Conservation (phyloP, 202 grass and related monocot genomes). For the Thinopyrum obtusiflorum region DNA sequence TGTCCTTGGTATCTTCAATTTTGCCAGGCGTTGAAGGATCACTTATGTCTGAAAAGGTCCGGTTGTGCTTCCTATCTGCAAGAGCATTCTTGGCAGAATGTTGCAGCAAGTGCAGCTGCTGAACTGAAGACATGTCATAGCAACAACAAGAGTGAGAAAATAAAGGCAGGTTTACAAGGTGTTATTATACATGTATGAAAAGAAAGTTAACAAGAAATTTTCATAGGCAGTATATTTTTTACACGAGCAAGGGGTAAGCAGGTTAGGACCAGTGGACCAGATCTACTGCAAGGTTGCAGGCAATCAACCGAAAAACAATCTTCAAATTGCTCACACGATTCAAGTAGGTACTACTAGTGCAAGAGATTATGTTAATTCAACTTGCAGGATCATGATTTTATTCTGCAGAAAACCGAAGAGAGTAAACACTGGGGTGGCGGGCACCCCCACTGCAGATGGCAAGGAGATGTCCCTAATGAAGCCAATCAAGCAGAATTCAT, state of each 20-base stretch:
- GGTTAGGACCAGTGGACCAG: slow-evolving; percentile 38
- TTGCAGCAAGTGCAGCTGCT: slow-evolving; percentile 92
- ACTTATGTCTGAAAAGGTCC: slow-evolving; percentile 68
- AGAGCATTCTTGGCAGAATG: slow-evolving; percentile 58
- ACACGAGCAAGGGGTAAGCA: slow-evolving; percentile 31
- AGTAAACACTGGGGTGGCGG: slow-evolving; percentile 21
- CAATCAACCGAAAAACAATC: slow-evolving; percentile 37
- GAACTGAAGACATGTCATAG: slow-evolving; percentile 56
- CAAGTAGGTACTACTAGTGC: slow-evolving; percentile 3
- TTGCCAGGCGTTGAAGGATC: slow-evolving; percentile 72
- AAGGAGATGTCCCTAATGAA: slow-evolving; percentile 17
- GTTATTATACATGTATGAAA: neutral
- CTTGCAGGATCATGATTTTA: slow-evolving; percentile 38
- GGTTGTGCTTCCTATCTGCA: slow-evolving; percentile 58
- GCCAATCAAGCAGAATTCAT: slow-evolving; percentile 17
- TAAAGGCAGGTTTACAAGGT: neutral
- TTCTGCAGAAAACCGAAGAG: slow-evolving; percentile 5
- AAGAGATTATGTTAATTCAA: slow-evolving; percentile 31
- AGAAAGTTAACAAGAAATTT: neutral
- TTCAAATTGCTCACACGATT: slow-evolving; percentile 31
- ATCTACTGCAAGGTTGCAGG: slow-evolving; percentile 66
- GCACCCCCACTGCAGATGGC: slow-evolving; percentile 33
- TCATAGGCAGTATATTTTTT: neutral
- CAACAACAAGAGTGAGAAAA: neutral
- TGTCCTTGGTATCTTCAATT: slow-evolving; percentile 86